phyloP scores from a whole-genome alignment of 257 asterid species.

The Avicennia marina region DNA sequence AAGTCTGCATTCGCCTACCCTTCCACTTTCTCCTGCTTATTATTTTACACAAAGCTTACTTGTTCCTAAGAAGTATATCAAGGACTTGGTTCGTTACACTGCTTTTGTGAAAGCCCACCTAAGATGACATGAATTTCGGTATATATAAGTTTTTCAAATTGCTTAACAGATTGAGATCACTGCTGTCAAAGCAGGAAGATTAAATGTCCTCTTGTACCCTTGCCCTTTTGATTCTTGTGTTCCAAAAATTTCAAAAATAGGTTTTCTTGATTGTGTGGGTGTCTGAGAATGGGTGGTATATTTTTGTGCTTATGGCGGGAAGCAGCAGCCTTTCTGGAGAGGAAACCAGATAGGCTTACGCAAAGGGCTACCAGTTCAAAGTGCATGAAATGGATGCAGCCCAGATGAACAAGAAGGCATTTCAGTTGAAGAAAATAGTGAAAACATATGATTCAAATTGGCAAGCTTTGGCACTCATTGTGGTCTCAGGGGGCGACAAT shows the following conservation, averaged over 20 bases:
- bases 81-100: background rate
- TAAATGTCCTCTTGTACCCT: conserved; percentile 4
- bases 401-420: background rate
- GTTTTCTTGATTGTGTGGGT: background rate
- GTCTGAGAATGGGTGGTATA: background rate
- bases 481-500: no score
- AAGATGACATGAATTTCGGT: background rate
- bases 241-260: background rate
- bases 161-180: conserved; percentile 12
- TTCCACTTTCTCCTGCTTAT: background rate
- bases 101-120: background rate
- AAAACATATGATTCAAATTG: background rate
- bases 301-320: conserved; percentile 12
- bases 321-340: conserved; percentile 13
- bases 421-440: background rate
- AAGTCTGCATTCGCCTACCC: background rate
- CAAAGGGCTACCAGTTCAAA: conserved; percentile 13
- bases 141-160: conserved; percentile 20
- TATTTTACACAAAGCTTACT: no score
- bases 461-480: no score
- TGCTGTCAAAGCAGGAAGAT: conserved; percentile 20
- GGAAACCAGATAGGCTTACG: conserved; percentile 20
- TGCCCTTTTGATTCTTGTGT: background rate
- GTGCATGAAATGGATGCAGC: conserved; percentile 6
- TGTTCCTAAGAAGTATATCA: no score